A percentile compares a stretch with the other conserved stretches of the same genome.
Evolutionary conservation across 176 grass and related monocot genomes (phyloP).

Genomic region (Oropetium thomaeum): DNA sequence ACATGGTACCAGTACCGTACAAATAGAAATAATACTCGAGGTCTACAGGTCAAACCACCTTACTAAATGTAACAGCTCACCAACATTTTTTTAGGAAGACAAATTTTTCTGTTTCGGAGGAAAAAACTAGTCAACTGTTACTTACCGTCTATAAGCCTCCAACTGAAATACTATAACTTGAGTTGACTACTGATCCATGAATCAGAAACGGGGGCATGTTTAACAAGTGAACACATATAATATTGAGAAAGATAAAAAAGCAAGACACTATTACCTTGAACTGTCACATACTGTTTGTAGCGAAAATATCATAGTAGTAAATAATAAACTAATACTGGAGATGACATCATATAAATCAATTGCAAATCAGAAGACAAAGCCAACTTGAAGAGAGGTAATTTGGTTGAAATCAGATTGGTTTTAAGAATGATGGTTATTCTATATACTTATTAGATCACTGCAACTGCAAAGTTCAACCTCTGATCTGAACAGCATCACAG

Average conservation of each 20-base stretch:
- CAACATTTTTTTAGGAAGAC: neutral
- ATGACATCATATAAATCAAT: neutral
- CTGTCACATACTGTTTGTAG: neutral
- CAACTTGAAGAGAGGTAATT: slow-evolving; percentile 11
- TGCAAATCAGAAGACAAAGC: neutral
- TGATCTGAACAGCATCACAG: neutral
- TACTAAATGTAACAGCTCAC: slow-evolving; percentile 16
- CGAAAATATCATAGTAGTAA: neutral
- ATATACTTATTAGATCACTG: neutral
- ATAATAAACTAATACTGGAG: neutral
- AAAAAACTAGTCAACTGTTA: slow-evolving; percentile 14
- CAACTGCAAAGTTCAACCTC: slow-evolving; percentile 17
- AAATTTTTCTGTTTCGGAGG: neutral
- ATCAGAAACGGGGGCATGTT: slow-evolving; percentile 22
- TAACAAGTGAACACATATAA: slow-evolving; percentile 19
- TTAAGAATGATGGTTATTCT: neutral
- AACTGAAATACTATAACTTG: neutral
- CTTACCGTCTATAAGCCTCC: slow-evolving; percentile 1
- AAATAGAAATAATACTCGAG: neutral
- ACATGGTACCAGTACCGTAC: slow-evolving; percentile 23
- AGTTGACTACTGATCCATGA: slow-evolving; percentile 37
- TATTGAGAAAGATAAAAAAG: neutral
- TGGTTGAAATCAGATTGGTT: neutral
- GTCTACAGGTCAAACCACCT: slow-evolving; percentile 5
- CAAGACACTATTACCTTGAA: neutral